Conservation (phyloP, 2,329 filamentous ascomycete genomes). For the Coleophoma crateriformis region DNA sequence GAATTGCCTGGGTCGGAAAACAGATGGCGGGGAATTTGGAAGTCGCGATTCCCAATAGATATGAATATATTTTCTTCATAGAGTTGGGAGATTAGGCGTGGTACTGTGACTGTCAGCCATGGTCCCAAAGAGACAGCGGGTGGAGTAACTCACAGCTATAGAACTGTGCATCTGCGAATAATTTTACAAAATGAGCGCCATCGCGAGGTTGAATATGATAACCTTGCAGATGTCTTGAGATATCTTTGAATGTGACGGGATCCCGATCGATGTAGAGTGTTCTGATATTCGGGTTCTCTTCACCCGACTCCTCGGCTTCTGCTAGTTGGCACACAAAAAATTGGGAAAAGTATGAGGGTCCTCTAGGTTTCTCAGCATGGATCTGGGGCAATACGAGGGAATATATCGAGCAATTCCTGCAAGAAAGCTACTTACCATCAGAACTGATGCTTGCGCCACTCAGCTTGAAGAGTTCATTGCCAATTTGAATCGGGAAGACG, state of each 20-base stretch:
- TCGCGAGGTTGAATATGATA: constrained; percentile 82
- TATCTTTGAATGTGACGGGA: constrained; percentile 82
- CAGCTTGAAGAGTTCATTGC: constrained; percentile 61
- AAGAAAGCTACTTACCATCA: constrained; percentile 51
- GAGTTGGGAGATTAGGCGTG: constrained; percentile 82
- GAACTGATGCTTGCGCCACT: constrained; percentile 67
- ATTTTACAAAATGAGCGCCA: constrained; percentile 80
- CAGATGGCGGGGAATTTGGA: constrained; percentile 83
- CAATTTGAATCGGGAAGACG: constrained; percentile 65
- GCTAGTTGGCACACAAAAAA: constrained; percentile 84
- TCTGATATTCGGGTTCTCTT: constrained; percentile 40
- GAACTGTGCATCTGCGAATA: constrained; percentile 94
- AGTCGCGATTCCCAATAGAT: constrained; percentile 79
- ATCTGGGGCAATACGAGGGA: background rate
- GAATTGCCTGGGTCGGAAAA: constrained; percentile 82
- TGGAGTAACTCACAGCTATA: constrained; percentile 61
- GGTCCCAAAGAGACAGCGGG: background rate
- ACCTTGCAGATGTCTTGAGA: constrained; percentile 84
- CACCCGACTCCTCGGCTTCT: constrained; percentile 47
- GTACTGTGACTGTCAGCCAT: constrained; percentile 49
- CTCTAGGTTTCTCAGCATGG: constrained; percentile 53
- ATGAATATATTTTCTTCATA: constrained; percentile 92
- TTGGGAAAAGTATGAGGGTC: constrained; percentile 92
- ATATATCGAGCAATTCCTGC: background rate
- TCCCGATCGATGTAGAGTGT: constrained; percentile 96